These are phyloP conservation scores for Basidiobolus meristosporus DNA, from an alignment of 371 early-diverging fungal genomes.

Conservation along the genomic window DNA sequence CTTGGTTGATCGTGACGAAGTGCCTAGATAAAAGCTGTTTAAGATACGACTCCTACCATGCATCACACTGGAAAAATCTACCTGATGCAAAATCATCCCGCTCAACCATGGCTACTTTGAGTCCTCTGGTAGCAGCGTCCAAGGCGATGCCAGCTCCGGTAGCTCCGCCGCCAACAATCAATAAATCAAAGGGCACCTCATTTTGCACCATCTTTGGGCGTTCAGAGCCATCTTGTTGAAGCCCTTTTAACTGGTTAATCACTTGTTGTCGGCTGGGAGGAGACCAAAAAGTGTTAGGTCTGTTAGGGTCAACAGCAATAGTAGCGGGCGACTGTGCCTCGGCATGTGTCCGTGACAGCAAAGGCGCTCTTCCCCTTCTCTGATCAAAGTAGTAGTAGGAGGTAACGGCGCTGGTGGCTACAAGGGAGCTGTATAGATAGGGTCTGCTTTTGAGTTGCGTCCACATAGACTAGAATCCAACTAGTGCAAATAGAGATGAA, in stretches of 20 bases:
- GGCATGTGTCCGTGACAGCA: too few species aligned
- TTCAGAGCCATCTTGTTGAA: not conserved
- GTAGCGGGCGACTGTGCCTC: too few species aligned
- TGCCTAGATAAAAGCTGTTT: slow-evolving; percentile 26
- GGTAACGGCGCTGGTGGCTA: too few species aligned
- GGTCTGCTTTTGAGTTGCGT: too few species aligned
- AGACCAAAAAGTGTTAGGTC: too few species aligned
- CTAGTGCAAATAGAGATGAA: too few species aligned
- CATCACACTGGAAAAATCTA: slow-evolving; percentile 7
- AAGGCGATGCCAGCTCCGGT: slow-evolving; percentile 94
- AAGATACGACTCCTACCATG: not conserved
- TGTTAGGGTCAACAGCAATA: too few species aligned
- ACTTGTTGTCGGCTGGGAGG: not conserved
- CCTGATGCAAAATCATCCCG: slow-evolving; percentile 92
- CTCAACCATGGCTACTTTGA: slow-evolving; percentile 94
- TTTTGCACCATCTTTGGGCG: slow-evolving; percentile 1
- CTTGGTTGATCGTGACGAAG: slow-evolving; percentile 94
- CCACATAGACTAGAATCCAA: too few species aligned
- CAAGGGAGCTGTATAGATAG: too few species aligned
- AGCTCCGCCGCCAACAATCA: slow-evolving; percentile 97
- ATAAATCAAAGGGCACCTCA: slow-evolving; percentile 52
- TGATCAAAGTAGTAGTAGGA: too few species aligned
- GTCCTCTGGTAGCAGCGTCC: slow-evolving; percentile 93
- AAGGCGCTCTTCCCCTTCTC: too few species aligned
- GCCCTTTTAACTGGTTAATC: not conserved